Evolutionary conservation across 352 stramenopile genomes (phyloP).

Genomic region (Globisporangium cylindrosporum): DNA sequence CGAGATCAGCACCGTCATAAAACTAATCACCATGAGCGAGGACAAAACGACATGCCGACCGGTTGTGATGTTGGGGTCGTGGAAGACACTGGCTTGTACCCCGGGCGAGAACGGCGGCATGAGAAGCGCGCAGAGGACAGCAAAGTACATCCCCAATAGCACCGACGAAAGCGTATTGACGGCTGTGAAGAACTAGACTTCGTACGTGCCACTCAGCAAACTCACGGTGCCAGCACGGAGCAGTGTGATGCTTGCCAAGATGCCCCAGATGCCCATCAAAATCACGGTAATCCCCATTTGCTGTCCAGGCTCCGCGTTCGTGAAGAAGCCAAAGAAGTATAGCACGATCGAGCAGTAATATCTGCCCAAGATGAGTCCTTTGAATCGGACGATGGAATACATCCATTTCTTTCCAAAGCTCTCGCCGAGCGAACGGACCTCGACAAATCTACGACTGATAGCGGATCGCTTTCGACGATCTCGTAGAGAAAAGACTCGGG

Average conservation of each 20-base stretch:
- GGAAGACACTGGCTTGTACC: conserved; percentile 17
- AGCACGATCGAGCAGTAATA: conserved; percentile 10
- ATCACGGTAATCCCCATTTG: background rate
- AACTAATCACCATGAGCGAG: background rate
- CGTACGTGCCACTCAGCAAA: conserved; percentile 23
- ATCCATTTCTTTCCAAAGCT: background rate
- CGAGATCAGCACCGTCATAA: background rate
- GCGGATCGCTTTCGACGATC: conserved; percentile 12
- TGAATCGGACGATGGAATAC: background rate
- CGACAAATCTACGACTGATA: conserved; percentile 14
- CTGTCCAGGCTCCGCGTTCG: background rate
- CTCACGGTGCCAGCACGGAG: conserved; percentile 27
- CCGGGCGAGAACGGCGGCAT: conserved; percentile 16
- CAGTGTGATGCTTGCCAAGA: conserved; percentile 4
- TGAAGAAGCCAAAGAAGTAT: background rate
- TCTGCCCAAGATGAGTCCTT: background rate
- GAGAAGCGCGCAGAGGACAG: conserved; percentile 13
- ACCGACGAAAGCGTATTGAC: conserved; percentile 17
- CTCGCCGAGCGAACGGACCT: conserved; percentile 12
- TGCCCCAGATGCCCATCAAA: conserved; percentile 3
- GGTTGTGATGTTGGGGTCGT: conserved; percentile 24
- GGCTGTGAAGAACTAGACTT: conserved; percentile 30
- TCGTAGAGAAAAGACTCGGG: conserved; percentile 14
- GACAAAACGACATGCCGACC: background rate
- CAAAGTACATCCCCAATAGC: conserved; percentile 14